A percentile compares a stretch with the other conserved stretches of the same genome.
Conservation (phyloP, 257 asterid genomes). For the Solanum ossicruentum region DNA sequence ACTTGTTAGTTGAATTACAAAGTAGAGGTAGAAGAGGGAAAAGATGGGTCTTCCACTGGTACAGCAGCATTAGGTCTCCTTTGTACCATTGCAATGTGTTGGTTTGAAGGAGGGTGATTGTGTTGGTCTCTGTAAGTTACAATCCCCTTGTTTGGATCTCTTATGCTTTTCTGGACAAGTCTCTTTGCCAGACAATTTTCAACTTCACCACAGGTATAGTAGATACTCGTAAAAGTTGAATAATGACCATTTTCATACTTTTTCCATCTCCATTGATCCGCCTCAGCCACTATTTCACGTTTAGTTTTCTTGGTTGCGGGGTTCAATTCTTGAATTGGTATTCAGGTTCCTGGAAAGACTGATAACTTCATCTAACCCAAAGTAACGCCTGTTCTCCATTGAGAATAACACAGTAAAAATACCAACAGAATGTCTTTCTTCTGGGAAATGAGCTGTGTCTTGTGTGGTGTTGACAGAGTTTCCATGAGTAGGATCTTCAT, state of each 20-base stretch:
- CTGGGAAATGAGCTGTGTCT: neutral
- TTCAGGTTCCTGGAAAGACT: neutral
- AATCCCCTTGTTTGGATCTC: neutral
- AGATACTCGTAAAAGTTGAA: neutral
- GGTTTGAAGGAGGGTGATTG: neutral
- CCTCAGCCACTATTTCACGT: neutral
- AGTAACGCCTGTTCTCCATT: neutral
- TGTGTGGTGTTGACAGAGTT: neutral
- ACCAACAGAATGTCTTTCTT: neutral
- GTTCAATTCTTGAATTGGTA: neutral
- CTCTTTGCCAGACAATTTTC: neutral
- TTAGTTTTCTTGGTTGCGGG: neutral
- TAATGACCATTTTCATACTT: neutral
- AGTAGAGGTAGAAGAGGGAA: neutral
- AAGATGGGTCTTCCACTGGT: neutral
- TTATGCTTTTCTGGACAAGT: neutral
- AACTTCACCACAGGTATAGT: neutral
- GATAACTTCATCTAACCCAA: neutral
- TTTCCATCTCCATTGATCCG: neutral
- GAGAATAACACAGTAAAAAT: neutral
- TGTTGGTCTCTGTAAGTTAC: neutral
- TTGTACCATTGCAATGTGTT: neutral
- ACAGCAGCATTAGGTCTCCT: neutral
- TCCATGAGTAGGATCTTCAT: neutral
- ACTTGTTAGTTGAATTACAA: neutral